Conservation (phyloP, 768 basidiomycete genomes). For the Phylloporus arenicola region DNA sequence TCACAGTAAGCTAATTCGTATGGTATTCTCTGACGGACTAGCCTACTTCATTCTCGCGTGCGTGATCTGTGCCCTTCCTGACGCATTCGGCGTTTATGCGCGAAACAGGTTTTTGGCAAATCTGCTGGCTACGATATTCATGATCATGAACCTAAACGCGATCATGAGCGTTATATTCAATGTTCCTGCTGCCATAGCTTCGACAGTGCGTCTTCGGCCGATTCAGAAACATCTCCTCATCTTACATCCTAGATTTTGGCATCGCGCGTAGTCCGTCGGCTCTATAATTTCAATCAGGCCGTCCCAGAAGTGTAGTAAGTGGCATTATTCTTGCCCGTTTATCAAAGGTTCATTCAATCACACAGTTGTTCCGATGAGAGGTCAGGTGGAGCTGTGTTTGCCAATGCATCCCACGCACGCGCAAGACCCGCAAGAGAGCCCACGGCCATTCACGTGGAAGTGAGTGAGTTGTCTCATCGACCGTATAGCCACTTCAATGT, state of each 20-base stretch:
- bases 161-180: slow-evolving; percentile 66
- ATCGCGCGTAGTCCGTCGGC: slow-evolving; percentile 53
- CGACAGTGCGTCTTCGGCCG: slow-evolving; percentile 33
- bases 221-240: not conserved
- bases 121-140: slow-evolving; percentile 48
- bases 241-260: slow-evolving; percentile 45
- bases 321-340: not conserved
- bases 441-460: slow-evolving; percentile 32
- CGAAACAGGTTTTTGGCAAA: slow-evolving; percentile 36
- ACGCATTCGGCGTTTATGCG: slow-evolving; percentile 25
- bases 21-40: slow-evolving; percentile 69
- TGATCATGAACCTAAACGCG: slow-evolving; percentile 58
- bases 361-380: slow-evolving; percentile 17
- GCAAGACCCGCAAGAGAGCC: slow-evolving; percentile 13
- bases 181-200: slow-evolving; percentile 54
- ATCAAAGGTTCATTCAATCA: not conserved
- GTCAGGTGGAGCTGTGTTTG: slow-evolving; percentile 17
- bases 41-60: slow-evolving; percentile 75
- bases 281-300: slow-evolving; percentile 42
- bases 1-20: slow-evolving; percentile 46
- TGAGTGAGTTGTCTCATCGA: slow-evolving; percentile 9
- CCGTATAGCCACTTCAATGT: slow-evolving; percentile 1
- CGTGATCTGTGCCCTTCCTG: slow-evolving; percentile 17
- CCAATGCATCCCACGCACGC: slow-evolving; percentile 14
- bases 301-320: slow-evolving; percentile 29